Evolutionary conservation across 768 basidiomycete genomes (phyloP).

Genomic region (Pisolithus albus): DNA sequence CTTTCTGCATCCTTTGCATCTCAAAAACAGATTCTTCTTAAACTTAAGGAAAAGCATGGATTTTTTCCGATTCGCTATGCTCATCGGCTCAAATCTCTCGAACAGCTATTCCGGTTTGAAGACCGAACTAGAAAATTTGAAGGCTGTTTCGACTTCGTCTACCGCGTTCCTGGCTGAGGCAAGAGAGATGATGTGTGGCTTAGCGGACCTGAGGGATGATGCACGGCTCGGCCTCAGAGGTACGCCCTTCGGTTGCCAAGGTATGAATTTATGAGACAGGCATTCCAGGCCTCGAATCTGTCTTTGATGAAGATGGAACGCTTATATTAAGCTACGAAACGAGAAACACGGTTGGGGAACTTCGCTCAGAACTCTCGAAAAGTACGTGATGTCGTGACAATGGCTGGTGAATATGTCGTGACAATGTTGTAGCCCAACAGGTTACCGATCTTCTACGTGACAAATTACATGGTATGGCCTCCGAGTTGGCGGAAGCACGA

Average conservation of each 20-base stretch:
- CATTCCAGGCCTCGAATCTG: constrained; percentile 23
- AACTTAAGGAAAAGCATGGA: constrained; percentile 15
- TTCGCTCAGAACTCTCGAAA: constrained; percentile 30
- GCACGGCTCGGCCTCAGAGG: constrained; percentile 20
- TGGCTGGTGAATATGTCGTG: neutral
- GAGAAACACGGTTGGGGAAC: constrained; percentile 25
- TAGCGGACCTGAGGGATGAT: constrained; percentile 17
- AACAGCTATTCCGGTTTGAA: constrained; percentile 26
- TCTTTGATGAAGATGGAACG: constrained; percentile 21
- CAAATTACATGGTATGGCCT: constrained; percentile 35
- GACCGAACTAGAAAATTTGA: constrained; percentile 23
- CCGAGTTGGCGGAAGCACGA: constrained; percentile 38
- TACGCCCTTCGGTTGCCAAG: constrained; percentile 6
- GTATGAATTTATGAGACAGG: neutral
- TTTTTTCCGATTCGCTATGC: neutral
- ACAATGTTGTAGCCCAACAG: constrained; percentile 35
- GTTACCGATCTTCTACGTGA: constrained; percentile 44
- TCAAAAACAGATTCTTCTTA: constrained; percentile 16
- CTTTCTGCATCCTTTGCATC: constrained; percentile 6
- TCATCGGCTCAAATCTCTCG: neutral
- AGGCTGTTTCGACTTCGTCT: constrained; percentile 17
- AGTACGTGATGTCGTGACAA: constrained; percentile 17
- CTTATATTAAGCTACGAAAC: constrained; percentile 21
- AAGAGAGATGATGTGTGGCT: constrained; percentile 19
- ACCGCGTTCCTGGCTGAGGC: constrained; percentile 18